Evolutionary conservation across 2,329 filamentous ascomycete species (phyloP).

Genomic region (Cadophora sp.): DNA sequence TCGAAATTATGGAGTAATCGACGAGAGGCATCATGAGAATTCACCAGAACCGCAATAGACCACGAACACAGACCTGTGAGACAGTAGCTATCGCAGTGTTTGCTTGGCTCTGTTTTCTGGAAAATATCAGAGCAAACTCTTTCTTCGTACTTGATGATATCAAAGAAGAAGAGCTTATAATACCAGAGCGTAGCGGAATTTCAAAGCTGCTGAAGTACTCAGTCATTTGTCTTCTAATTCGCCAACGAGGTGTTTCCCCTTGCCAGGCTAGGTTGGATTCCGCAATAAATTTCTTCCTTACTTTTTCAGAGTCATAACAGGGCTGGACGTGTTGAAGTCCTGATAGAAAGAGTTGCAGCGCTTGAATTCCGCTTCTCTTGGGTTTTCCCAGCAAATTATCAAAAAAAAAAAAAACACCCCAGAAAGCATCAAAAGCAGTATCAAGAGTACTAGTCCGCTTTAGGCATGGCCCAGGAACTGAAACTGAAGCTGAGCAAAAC

Average conservation of each 20-base stretch:
- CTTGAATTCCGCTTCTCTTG: not conserved
- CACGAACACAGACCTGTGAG: too few relatives aligned
- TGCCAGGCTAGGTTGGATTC: not conserved
- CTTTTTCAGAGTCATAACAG: not conserved
- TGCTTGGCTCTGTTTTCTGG: too few relatives aligned
- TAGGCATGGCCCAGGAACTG: slow-evolving; percentile 1
- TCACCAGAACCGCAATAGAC: too few relatives aligned
- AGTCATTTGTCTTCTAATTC: not conserved
- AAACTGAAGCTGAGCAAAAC: slow-evolving; percentile 3
- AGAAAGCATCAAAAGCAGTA: not conserved
- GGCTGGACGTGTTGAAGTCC: not conserved
- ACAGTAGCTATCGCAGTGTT: too few relatives aligned
- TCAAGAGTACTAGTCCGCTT: slow-evolving; percentile 1
- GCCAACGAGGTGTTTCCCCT: not conserved
- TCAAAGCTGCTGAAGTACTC: not conserved
- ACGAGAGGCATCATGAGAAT: too few relatives aligned
- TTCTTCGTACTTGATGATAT: not conserved
- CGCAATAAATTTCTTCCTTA: not conserved
- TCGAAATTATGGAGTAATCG: too few relatives aligned
- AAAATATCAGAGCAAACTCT: too few relatives aligned
- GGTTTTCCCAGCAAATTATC: not conserved
- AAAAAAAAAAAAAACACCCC: too few relatives aligned
- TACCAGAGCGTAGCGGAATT: not conserved
- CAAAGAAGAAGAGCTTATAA: not conserved
- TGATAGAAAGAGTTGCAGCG: not conserved